Conservation (phyloP, 345 rosid species). For the Noccaea caerulescens region DNA sequence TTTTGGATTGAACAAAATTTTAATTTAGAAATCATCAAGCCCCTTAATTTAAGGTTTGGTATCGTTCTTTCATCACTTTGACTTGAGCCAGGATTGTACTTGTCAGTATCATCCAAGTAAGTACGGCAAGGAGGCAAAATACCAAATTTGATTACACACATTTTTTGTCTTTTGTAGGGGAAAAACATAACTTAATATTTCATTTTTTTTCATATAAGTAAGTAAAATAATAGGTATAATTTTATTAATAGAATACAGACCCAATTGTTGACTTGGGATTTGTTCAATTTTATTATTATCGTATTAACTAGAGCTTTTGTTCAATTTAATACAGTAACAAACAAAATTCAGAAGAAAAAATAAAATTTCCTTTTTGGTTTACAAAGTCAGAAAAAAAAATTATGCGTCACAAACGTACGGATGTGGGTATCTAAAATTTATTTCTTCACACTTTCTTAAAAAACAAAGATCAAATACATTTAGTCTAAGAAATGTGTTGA, state of each 20-base stretch:
- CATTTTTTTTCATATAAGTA: background rate
- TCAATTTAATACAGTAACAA: background rate
- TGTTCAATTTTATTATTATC: too few species aligned
- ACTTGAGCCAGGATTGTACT: constrained; percentile 1
- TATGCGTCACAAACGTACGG: constrained; percentile 21
- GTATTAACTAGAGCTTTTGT: background rate
- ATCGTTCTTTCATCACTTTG: constrained; percentile 4
- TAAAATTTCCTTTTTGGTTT: background rate
- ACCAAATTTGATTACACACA: constrained; percentile 14
- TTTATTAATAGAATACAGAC: background rate
- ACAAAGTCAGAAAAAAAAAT: background rate
- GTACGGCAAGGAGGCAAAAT: background rate
- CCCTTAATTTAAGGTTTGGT: background rate
- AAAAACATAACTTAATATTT: background rate
- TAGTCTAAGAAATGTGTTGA: background rate
- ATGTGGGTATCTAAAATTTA: background rate
- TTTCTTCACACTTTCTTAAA: constrained; percentile 15
- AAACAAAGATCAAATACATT: constrained; percentile 16
- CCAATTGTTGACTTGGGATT: background rate
- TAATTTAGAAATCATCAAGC: background rate
- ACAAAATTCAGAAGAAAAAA: background rate
- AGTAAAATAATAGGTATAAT: background rate
- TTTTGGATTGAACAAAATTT: background rate
- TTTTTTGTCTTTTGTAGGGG: constrained; percentile 11
- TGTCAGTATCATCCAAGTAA: constrained; percentile 5